Conservation (phyloP, 208 protist species). For the Leishmania gerbilli region DNA sequence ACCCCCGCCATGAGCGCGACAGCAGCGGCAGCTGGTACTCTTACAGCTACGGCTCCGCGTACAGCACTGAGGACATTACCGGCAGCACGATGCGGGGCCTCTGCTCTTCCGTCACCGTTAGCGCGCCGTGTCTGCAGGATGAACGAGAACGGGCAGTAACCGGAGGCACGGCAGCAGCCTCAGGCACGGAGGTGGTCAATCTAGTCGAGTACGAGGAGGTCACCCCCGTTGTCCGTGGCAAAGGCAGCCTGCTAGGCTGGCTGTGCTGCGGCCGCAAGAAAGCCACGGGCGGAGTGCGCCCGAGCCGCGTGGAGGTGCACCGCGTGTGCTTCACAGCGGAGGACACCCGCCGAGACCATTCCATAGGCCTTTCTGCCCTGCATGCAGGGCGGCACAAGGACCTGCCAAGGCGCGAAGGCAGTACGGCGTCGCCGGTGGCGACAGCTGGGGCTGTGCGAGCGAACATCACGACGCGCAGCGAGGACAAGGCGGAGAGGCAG, state of each 20-base stretch:
- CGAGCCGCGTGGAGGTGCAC: slow-evolving; percentile 22
- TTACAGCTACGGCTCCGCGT: slow-evolving; percentile 29
- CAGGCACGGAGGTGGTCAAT: background rate
- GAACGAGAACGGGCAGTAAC: background rate
- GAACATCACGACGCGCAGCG: background rate
- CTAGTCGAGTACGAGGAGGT: slow-evolving; percentile 30
- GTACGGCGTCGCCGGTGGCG: background rate
- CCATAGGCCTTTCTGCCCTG: background rate
- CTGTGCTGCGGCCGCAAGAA: slow-evolving; percentile 10
- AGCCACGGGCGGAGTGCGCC: slow-evolving; percentile 6
- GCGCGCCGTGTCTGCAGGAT: background rate
- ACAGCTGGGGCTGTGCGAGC: background rate
- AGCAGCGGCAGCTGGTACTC: slow-evolving; percentile 3
- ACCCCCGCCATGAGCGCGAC: background rate
- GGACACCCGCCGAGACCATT: background rate
- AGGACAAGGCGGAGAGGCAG: background rate
- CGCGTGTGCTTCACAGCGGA: background rate
- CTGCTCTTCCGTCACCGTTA: background rate
- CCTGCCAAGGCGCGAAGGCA: no score
- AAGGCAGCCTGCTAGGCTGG: background rate
- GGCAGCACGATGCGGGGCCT: background rate
- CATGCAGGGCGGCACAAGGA: background rate
- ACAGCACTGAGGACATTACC: background rate
- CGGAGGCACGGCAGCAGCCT: background rate
- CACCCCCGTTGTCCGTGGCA: background rate